phyloP scores from a whole-genome alignment of 2,329 filamentous ascomycete species.

The Aureobasidium musti region DNA sequence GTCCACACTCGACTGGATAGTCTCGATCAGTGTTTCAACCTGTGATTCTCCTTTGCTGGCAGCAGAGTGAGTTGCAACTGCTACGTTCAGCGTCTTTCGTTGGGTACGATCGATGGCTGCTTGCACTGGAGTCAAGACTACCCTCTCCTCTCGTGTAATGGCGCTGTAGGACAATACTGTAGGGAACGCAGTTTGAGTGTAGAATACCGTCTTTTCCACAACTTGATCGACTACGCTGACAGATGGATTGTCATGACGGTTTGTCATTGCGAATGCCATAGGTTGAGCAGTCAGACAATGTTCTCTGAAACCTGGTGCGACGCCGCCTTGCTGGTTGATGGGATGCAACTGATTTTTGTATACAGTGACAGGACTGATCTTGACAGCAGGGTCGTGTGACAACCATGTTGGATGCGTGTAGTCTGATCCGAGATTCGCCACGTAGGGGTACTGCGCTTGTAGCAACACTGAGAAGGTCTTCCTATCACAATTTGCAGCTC shows the following conservation, averaged over 20 bases:
- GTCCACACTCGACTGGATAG: conserved; percentile 75
- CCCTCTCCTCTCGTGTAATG: conserved; percentile 67
- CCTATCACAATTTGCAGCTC: conserved; percentile 72
- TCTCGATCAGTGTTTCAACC: conserved; percentile 69
- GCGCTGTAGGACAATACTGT: conserved; percentile 88
- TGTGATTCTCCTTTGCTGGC: conserved; percentile 61
- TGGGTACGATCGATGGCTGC: conserved; percentile 89
- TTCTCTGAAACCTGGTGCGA: conserved; percentile 80
- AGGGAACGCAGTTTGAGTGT: conserved; percentile 82
- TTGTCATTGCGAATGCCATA: conserved; percentile 75
- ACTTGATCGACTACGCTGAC: conserved; percentile 69
- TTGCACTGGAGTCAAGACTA: conserved; percentile 72
- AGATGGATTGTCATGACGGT: conserved; percentile 65
- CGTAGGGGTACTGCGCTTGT: conserved; percentile 77
- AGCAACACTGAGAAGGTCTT: conserved; percentile 85
- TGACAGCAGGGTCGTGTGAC: conserved; percentile 24
- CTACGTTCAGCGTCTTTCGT: conserved; percentile 85
- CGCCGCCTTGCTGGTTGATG: conserved; percentile 84
- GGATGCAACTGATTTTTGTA: conserved; percentile 80
- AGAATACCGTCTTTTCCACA: conserved; percentile 82
- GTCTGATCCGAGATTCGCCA: conserved; percentile 5
- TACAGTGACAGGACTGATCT: conserved; percentile 64
- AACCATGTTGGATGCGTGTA: conserved; percentile 13
- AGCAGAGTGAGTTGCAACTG: conserved; percentile 67
- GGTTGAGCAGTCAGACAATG: conserved; percentile 78